phyloP scores from a whole-genome alignment of 768 basidiomycete genomes.

The Amanita subjunquillea region DNA sequence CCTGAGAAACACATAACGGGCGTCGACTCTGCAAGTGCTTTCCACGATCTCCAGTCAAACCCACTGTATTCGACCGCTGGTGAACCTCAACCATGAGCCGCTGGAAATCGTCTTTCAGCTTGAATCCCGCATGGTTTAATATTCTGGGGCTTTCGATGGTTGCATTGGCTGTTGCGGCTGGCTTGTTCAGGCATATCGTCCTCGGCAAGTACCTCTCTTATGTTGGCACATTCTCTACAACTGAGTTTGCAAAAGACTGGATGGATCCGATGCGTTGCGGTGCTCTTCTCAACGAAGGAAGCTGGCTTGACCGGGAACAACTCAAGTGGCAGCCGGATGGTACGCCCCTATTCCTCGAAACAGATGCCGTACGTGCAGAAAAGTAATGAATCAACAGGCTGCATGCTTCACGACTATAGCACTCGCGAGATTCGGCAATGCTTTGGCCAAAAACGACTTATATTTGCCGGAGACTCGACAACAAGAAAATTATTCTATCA shows the following conservation, averaged over 20 bases:
- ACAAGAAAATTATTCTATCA: slow-evolving; percentile 76
- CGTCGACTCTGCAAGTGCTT: background rate
- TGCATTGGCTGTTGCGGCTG: slow-evolving; percentile 29
- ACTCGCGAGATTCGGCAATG: slow-evolving; percentile 44
- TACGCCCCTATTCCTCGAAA: slow-evolving; percentile 18
- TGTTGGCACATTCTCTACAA: background rate
- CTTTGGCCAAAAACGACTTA: slow-evolving; percentile 44
- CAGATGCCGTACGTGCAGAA: background rate
- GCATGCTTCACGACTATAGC: slow-evolving; percentile 65
- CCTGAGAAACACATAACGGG: background rate
- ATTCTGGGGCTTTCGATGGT: slow-evolving; percentile 30
- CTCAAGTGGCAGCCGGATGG: slow-evolving; percentile 87
- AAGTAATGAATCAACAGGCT: slow-evolving; percentile 36
- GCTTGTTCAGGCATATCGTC: slow-evolving; percentile 30
- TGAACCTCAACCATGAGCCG: slow-evolving; percentile 10
- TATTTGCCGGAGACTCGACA: slow-evolving; percentile 82
- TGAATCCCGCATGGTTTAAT: slow-evolving; percentile 43
- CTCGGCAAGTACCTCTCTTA: slow-evolving; percentile 22
- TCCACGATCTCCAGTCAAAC: too few relatives aligned
- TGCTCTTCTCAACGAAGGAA: slow-evolving; percentile 59
- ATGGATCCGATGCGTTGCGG: slow-evolving; percentile 66
- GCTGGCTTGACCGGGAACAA: slow-evolving; percentile 62
- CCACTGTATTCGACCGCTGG: background rate
- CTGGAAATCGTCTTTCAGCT: slow-evolving; percentile 14
- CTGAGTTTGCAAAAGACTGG: slow-evolving; percentile 36